Conservation (phyloP, 768 basidiomycete species). For the Hygrocybe punicea region DNA sequence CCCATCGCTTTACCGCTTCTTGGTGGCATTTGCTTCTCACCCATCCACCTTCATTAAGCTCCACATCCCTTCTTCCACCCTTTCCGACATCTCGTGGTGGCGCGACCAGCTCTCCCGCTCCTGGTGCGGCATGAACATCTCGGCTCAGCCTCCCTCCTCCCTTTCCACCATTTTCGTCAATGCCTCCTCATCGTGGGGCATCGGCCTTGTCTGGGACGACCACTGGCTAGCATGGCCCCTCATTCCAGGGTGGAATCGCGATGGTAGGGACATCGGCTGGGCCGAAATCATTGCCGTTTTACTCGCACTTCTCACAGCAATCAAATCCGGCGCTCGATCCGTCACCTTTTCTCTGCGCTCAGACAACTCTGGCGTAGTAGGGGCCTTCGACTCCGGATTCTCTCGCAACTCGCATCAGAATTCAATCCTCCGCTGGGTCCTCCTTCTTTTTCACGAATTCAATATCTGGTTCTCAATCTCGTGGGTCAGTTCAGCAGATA, state of each 20-base stretch:
- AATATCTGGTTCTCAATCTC: conserved; percentile 26
- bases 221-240: conserved; percentile 26
- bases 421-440: conserved; percentile 23
- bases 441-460: conserved; percentile 15
- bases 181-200: conserved; percentile 25
- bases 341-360: conserved; percentile 24
- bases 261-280: conserved; percentile 30
- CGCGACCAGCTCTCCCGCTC: neutral
- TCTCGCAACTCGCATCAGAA: conserved; percentile 32
- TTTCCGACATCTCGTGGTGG: conserved; percentile 34
- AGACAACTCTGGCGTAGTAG: conserved; percentile 33
- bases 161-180: conserved; percentile 19
- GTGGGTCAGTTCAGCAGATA: conserved; percentile 24
- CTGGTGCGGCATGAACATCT: neutral
- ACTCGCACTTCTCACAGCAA: conserved; percentile 15
- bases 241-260: conserved; percentile 15
- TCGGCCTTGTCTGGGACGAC: conserved; percentile 20
- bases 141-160: neutral
- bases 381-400: conserved; percentile 22
- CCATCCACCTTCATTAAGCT: neutral
- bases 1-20: conserved; percentile 25
- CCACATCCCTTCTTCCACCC: conserved; percentile 18
- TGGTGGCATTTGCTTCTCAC: neutral
- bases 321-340: conserved; percentile 5
- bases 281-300: conserved; percentile 29